Percentiles rank a stretch among this genome's conserved stretches.
phyloP scores from a whole-genome alignment of 768 basidiomycete genomes.

The Mycena vitilis region DNA sequence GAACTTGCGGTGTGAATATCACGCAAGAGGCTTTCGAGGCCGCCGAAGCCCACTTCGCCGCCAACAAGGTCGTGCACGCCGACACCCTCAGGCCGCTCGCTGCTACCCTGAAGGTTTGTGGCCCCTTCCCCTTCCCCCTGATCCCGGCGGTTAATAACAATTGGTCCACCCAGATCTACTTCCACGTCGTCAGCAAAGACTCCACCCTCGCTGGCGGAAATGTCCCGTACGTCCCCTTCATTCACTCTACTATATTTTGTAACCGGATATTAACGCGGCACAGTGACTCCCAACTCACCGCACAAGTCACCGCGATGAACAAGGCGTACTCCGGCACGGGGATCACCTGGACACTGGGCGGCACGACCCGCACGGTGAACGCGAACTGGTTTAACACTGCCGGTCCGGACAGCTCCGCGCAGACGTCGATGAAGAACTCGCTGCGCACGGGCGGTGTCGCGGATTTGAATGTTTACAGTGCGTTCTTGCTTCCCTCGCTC shows the following conservation, averaged over 20 bases:
- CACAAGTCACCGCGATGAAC: slow-evolving; percentile 47
- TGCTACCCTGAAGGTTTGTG: slow-evolving; percentile 18
- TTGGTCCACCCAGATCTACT: slow-evolving; percentile 25
- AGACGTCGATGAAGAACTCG: slow-evolving; percentile 37
- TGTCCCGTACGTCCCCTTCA: slow-evolving; percentile 37
- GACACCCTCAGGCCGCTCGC: slow-evolving; percentile 1
- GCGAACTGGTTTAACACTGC: slow-evolving; percentile 49
- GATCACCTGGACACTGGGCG: slow-evolving; percentile 45
- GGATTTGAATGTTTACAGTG: slow-evolving; percentile 55
- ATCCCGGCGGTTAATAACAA: no score
- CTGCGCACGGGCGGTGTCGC: slow-evolving; percentile 50
- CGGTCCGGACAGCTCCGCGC: slow-evolving; percentile 21
- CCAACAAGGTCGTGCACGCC: slow-evolving; percentile 35
- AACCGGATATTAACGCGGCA: background rate
- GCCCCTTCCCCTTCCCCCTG: background rate
- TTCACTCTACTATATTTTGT: background rate
- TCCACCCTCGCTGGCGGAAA: slow-evolving; percentile 41
- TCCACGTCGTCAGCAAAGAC: slow-evolving; percentile 31
- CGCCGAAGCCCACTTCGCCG: slow-evolving; percentile 45
- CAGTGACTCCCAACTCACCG: slow-evolving; percentile 38
- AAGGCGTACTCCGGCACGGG: slow-evolving; percentile 43
- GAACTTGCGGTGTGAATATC: slow-evolving; percentile 40
- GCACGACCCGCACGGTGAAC: slow-evolving; percentile 47
- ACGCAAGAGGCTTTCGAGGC: slow-evolving; percentile 39
- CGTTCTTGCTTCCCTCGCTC: background rate